phyloP scores from a whole-genome alignment of 1,284 basidiomycete species.

The Leccinum huronense region DNA sequence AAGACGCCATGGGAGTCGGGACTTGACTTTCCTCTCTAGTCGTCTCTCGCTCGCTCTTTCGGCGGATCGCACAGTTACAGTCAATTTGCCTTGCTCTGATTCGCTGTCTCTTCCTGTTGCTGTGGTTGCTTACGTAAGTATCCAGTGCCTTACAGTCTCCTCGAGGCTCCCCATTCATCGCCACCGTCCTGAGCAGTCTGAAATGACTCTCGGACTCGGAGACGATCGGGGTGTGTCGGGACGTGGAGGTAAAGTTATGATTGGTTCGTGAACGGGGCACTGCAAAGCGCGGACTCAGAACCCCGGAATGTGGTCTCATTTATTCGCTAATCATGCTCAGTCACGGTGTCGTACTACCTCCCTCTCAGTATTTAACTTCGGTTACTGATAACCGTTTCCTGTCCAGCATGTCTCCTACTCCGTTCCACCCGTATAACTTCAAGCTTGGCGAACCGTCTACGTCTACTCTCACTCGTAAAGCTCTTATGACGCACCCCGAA shows the following conservation, averaged over 20 bases:
- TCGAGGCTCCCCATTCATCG: constrained; percentile 23
- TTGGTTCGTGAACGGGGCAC: constrained; percentile 26
- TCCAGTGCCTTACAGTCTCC: constrained; percentile 18
- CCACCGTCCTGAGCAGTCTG: constrained; percentile 20
- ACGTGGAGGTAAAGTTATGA: constrained; percentile 19
- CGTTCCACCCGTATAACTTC: constrained; percentile 5
- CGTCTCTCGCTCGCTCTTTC: background rate
- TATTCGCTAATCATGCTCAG: constrained; percentile 17
- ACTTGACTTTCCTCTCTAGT: background rate
- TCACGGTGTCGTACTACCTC: constrained; percentile 9
- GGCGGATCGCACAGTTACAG: background rate
- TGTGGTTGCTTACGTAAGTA: constrained; percentile 16
- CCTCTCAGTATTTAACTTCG: constrained; percentile 23
- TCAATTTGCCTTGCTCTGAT: constrained; percentile 2
- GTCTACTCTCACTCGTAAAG: constrained; percentile 2
- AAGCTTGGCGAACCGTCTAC: constrained; percentile 6
- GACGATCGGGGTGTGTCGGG: constrained; percentile 19
- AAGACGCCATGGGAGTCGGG: background rate
- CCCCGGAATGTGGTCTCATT: background rate
- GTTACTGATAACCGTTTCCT: background rate
- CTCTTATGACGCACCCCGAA: constrained; percentile 14
- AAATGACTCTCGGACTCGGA: constrained; percentile 22
- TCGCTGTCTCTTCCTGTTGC: constrained; percentile 6
- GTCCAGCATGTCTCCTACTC: constrained; percentile 16
- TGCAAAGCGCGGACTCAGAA: constrained; percentile 19